Evolutionary conservation across 2,329 filamentous ascomycete species (phyloP).

Genomic region (Colletotrichum nymphaeae): DNA sequence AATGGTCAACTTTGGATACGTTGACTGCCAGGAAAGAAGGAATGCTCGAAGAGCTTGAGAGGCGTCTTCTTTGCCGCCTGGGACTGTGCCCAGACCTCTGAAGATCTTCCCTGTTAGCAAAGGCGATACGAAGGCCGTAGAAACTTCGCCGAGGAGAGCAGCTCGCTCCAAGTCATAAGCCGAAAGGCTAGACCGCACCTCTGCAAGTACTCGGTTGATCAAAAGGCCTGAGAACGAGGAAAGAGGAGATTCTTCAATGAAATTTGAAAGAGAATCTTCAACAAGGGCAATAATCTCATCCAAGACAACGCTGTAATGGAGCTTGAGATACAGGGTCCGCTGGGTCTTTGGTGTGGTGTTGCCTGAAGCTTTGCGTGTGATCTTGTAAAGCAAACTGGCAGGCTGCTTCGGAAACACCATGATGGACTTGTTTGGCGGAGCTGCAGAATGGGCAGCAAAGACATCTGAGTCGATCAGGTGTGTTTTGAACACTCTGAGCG

Average conservation of each 20-base stretch:
- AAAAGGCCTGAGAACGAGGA: conserved; percentile 60
- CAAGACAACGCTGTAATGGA: conserved; percentile 82
- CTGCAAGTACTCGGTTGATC: conserved; percentile 54
- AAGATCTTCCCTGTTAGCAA: conserved; percentile 63
- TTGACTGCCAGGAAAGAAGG: conserved; percentile 51
- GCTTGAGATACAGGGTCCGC: conserved; percentile 72
- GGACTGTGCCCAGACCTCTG: conserved; percentile 57
- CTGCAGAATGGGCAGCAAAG: conserved; percentile 73
- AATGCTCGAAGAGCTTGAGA: conserved; percentile 44
- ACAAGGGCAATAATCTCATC: conserved; percentile 74
- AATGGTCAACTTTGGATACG: conserved; percentile 47
- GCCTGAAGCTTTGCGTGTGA: conserved; percentile 64
- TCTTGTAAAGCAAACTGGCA: conserved; percentile 83
- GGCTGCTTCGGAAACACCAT: conserved; percentile 85
- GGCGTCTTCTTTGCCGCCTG: conserved; percentile 48
- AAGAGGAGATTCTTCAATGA: conserved; percentile 54
- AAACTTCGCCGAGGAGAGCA: conserved; percentile 62
- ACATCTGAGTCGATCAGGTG: conserved; percentile 76
- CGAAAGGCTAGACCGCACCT: conserved; percentile 57
- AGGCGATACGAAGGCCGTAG: conserved; percentile 58
- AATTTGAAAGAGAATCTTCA: conserved; percentile 52
- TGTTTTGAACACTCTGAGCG: conserved; percentile 79
- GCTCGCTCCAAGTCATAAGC: conserved; percentile 67
- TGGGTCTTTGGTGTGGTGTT: conserved; percentile 47
- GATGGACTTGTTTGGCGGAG: conserved; percentile 62